phyloP scores from a whole-genome alignment of 495 filamentous ascomycete genomes.

The Penicillium cataractarum region DNA sequence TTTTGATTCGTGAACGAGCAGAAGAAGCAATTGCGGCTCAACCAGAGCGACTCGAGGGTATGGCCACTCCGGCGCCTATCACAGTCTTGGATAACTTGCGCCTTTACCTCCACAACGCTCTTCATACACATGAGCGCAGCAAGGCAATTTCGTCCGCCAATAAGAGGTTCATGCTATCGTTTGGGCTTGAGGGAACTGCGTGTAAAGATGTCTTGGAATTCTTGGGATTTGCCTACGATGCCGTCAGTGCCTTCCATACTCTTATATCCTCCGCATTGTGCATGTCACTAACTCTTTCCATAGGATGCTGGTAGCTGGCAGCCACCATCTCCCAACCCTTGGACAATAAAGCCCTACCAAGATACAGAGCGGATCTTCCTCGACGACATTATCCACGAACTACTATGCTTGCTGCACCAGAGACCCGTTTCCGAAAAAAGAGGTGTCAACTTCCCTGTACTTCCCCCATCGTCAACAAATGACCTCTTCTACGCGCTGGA shows the following conservation, averaged over 20 bases:
- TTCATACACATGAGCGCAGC: slow-evolving; percentile 47
- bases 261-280: neutral
- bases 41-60: slow-evolving; percentile 60
- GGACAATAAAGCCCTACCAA: slow-evolving; percentile 43
- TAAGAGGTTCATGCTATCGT: slow-evolving; percentile 70
- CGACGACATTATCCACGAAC: slow-evolving; percentile 59
- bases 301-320: slow-evolving; percentile 48
- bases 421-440: slow-evolving; percentile 50
- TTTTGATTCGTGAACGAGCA: slow-evolving; percentile 55
- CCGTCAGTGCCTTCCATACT: slow-evolving; percentile 32
- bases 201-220: slow-evolving; percentile 65
- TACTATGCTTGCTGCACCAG: slow-evolving; percentile 48
- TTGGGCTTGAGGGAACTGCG: slow-evolving; percentile 58
- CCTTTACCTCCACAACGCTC: slow-evolving; percentile 64
- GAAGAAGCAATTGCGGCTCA: slow-evolving; percentile 56
- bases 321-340: slow-evolving; percentile 46
- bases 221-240: slow-evolving; percentile 57
- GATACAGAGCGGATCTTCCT: slow-evolving; percentile 52
- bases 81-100: slow-evolving; percentile 59
- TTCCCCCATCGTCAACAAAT: slow-evolving; percentile 35
- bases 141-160: slow-evolving; percentile 67
- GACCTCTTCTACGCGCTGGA: slow-evolving; percentile 52
- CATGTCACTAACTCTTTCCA: neutral
- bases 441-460: slow-evolving; percentile 34
- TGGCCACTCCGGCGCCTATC: slow-evolving; percentile 48